A percentile compares a stretch with the other conserved stretches of the same genome.
These are phyloP conservation scores for Lipomyces spencermartinsiae DNA, from an alignment of 805 yeast species.

Conservation along the genomic window DNA sequence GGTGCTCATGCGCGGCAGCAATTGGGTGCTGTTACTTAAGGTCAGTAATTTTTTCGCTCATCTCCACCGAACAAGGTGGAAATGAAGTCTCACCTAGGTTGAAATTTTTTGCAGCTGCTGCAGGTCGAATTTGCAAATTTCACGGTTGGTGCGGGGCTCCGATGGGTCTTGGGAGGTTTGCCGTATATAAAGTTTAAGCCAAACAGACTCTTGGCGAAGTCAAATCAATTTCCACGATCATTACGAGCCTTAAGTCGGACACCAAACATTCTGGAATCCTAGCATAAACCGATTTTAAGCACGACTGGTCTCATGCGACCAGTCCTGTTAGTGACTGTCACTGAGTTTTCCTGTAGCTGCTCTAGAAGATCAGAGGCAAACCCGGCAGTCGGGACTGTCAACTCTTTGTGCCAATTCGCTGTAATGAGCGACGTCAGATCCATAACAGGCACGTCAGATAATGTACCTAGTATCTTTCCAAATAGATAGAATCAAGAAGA, in stretches of 20 bases:
- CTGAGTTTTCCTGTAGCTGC: too few species aligned
- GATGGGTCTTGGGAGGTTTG: neutral
- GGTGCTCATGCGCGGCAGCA: constrained; percentile 1
- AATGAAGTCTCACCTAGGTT: neutral
- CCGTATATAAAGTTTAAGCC: neutral
- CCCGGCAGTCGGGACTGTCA: too few species aligned
- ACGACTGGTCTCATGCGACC: too few species aligned
- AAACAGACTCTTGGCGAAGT: neutral
- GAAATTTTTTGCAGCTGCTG: too few species aligned
- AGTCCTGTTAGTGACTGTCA: too few species aligned
- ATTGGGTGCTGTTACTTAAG: neutral
- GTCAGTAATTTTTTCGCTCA: constrained; percentile 2
- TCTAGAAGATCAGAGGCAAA: neutral
- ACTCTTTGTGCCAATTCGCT: too few species aligned
- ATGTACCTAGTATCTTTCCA: too few species aligned
- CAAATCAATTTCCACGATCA: too few species aligned
- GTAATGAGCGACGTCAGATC: too few species aligned
- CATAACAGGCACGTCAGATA: too few species aligned
- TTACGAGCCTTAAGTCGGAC: neutral
- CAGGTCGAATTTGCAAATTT: neutral
- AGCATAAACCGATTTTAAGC: neutral
- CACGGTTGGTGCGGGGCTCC: neutral
- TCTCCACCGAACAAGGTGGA: neutral
- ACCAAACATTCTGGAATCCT: neutral
- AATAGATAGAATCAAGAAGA: too few species aligned